Evolutionary conservation across 345 rosid species (phyloP).

Genomic region (Chamaenerion angustifolium): DNA sequence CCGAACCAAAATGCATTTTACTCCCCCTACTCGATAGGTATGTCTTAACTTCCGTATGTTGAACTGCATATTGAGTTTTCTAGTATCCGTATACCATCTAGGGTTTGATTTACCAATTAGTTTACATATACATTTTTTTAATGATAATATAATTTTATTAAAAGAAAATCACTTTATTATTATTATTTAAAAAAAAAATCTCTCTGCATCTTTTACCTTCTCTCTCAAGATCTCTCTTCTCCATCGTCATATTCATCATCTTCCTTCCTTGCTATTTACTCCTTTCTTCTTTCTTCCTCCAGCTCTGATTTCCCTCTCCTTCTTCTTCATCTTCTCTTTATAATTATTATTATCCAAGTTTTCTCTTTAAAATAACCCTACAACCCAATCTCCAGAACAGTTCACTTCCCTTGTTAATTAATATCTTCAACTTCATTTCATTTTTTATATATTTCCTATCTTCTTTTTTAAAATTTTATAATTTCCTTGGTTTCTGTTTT

Average conservation of each 20-base stretch:
- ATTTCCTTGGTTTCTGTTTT: slow-evolving; percentile 13
- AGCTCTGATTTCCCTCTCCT: slow-evolving; percentile 10
- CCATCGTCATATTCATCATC: not conserved
- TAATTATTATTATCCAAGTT: slow-evolving; percentile 7
- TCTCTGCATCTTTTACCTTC: slow-evolving; percentile 3
- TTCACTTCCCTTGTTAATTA: slow-evolving; percentile 1
- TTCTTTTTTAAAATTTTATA: slow-evolving; percentile 17
- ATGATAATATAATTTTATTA: too few species aligned
- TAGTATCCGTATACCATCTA: too few species aligned
- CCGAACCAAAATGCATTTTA: too few species aligned
- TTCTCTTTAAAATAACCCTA: slow-evolving; percentile 4
- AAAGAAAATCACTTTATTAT: too few species aligned
- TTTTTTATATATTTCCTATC: not conserved
- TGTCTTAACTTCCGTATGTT: too few species aligned
- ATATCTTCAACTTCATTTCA: not conserved
- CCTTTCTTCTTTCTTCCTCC: slow-evolving; percentile 3
- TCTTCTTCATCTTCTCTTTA: slow-evolving; percentile 7
- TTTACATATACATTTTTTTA: too few species aligned
- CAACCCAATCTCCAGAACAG: slow-evolving; percentile 2
- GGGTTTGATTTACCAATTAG: too few species aligned
- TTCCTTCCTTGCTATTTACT: slow-evolving; percentile 2
- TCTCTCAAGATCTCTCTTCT: slow-evolving; percentile 7
- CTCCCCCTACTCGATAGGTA: too few species aligned
- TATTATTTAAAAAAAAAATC: too few species aligned
- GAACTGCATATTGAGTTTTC: too few species aligned